Conservation (phyloP, 1,284 basidiomycete genomes). For the Naganishia sp. region DNA sequence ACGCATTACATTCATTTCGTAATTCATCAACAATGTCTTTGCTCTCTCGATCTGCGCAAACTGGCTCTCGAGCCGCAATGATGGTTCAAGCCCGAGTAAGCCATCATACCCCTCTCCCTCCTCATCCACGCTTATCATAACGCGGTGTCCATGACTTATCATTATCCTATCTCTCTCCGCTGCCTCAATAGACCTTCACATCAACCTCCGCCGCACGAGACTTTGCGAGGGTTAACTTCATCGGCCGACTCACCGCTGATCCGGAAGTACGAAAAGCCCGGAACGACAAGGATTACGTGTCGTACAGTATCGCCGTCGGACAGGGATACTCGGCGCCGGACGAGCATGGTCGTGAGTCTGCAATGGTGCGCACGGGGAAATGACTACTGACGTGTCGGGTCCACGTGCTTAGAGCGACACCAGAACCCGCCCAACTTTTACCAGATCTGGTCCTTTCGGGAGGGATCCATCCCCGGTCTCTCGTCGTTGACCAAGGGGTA, state of each 20-base stretch:
- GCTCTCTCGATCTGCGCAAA: slow-evolving; percentile 18
- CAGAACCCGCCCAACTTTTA: slow-evolving; percentile 23
- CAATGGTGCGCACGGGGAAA: neutral
- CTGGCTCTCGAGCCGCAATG: slow-evolving; percentile 20
- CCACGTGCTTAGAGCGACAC: slow-evolving; percentile 12
- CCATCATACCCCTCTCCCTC: neutral
- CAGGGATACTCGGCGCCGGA: slow-evolving; percentile 17
- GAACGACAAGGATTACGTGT: slow-evolving; percentile 71
- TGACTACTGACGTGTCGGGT: neutral
- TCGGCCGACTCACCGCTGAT: slow-evolving; percentile 70
- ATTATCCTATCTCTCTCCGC: too few relatives aligned
- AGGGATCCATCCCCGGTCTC: slow-evolving; percentile 2
- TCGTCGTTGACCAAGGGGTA: slow-evolving; percentile 19
- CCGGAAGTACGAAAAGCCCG: slow-evolving; percentile 69
- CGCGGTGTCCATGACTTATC: neutral
- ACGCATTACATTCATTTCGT: neutral
- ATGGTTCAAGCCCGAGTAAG: slow-evolving; percentile 24
- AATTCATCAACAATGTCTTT: slow-evolving; percentile 22
- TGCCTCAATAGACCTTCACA: slow-evolving; percentile 67
- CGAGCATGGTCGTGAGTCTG: slow-evolving; percentile 17
- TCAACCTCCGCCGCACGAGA: slow-evolving; percentile 55
- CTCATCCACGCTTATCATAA: neutral
- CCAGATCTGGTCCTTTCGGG: slow-evolving; percentile 24
- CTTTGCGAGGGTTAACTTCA: slow-evolving; percentile 70
- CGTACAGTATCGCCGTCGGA: slow-evolving; percentile 57